Percentiles rank a stretch among this genome's conserved stretches.
phyloP scores from a whole-genome alignment of 495 filamentous ascomycete genomes.

The Rusavskia elegans region DNA sequence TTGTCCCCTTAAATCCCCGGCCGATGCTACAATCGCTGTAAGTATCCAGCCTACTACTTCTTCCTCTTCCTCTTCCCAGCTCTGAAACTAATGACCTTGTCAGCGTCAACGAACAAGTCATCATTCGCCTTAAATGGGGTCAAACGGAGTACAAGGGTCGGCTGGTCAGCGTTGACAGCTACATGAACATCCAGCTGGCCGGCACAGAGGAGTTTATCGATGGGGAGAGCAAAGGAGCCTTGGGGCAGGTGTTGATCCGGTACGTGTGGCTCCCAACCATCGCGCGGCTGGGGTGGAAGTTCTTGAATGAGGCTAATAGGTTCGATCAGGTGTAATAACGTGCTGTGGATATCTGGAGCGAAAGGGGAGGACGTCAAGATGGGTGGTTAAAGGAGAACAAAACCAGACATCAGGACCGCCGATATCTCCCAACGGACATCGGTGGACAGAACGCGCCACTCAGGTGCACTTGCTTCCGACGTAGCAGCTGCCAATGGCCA shows the following conservation, averaged over 20 bases:
- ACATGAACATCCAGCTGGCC: conserved; percentile 93
- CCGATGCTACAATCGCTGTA: conserved; percentile 81
- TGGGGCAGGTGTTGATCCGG: conserved; percentile 90
- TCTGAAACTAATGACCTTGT: conserved; percentile 2
- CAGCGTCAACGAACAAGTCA: conserved; percentile 76
- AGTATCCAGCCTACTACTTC: conserved; percentile 16
- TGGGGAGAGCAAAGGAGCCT: conserved; percentile 62
- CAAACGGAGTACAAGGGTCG: conserved; percentile 90
- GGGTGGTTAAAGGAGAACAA: conserved; percentile 14
- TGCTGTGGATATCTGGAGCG: conserved; percentile 66
- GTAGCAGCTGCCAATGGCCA: too few relatives aligned
- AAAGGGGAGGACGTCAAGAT: conserved; percentile 37
- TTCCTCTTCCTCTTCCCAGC: conserved; percentile 1
- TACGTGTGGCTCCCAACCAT: conserved; percentile 21
- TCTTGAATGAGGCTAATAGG: neutral
- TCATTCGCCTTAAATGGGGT: conserved; percentile 93
- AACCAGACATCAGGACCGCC: too few relatives aligned
- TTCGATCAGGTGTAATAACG: conserved; percentile 72
- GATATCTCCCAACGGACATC: too few relatives aligned
- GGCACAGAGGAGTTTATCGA: conserved; percentile 85
- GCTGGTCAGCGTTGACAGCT: conserved; percentile 84
- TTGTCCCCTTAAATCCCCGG: conserved; percentile 79
- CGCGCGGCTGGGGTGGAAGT: neutral
- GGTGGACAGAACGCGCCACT: too few relatives aligned
- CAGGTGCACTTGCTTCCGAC: too few relatives aligned